Conservation (phyloP, 306 rosid species). For the Alnus rubra region DNA sequence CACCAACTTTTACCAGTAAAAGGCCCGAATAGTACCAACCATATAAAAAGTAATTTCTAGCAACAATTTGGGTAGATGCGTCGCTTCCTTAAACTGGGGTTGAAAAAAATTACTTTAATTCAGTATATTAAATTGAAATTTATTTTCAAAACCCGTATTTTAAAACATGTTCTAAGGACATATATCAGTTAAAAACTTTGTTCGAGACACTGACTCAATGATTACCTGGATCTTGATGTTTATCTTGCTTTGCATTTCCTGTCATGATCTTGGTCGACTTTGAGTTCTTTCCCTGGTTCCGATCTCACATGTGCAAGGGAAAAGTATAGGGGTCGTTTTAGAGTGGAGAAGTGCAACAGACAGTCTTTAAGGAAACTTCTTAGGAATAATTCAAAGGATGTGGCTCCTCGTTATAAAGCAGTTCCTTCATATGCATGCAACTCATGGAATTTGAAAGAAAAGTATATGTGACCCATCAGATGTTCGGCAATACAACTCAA, state of each 20-base stretch:
- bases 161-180: no score
- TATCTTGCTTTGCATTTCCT: not conserved
- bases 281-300: not conserved
- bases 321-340: no score
- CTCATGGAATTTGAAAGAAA: not conserved
- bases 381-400: not conserved
- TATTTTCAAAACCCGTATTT: no score
- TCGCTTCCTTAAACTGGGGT: no score
- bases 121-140: no score
- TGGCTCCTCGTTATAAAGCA: not conserved
- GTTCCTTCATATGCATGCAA: not conserved
- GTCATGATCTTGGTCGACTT: not conserved
- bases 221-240: not conserved
- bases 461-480: not conserved
- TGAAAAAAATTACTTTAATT: no score
- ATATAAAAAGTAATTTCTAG: not conserved
- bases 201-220: no score
- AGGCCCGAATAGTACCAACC: not conserved
- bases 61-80: not conserved
- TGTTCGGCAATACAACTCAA: not conserved
- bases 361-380: not conserved
- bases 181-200: no score
- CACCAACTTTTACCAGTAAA: not conserved
- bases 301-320: no score
- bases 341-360: not conserved